Percentiles rank a stretch among this genome's conserved stretches.
Conservation (phyloP, 768 basidiomycete species). For the Chalciporus sphaerocephalus region DNA sequence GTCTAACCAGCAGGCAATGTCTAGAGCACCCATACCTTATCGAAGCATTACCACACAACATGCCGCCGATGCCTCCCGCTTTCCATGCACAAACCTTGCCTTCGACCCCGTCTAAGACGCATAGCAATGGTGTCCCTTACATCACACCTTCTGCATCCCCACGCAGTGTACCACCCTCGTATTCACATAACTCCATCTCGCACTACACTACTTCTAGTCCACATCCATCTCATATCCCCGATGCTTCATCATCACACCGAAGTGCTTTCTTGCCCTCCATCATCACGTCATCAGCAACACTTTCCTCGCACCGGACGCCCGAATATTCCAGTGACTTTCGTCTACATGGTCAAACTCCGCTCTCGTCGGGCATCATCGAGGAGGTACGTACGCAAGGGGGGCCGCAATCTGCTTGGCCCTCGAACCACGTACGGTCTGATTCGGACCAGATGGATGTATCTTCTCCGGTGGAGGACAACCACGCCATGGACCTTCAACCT, state of each 20-base stretch:
- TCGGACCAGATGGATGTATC: conserved; percentile 56
- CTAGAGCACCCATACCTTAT: conserved; percentile 85
- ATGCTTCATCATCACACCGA: conserved; percentile 50
- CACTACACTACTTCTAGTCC: conserved; percentile 38
- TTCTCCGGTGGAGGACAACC: conserved; percentile 39
- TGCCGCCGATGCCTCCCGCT: conserved; percentile 58
- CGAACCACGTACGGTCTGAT: conserved; percentile 29
- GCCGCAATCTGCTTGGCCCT: conserved; percentile 21
- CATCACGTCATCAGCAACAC: conserved; percentile 29
- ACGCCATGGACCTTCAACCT: conserved; percentile 45
- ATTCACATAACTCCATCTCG: conserved; percentile 43
- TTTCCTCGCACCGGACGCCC: conserved; percentile 31
- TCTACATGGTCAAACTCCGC: conserved; percentile 33
- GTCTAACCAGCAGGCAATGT: conserved; percentile 84
- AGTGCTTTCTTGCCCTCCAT: conserved; percentile 46
- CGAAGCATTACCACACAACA: conserved; percentile 67
- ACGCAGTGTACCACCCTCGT: conserved; percentile 44
- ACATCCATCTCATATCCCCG: conserved; percentile 41
- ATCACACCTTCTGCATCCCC: conserved; percentile 40
- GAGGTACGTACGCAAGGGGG: conserved; percentile 24
- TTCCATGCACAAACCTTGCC: conserved; percentile 40
- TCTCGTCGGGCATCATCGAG: conserved; percentile 28
- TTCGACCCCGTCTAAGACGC: conserved; percentile 36
- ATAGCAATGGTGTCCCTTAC: conserved; percentile 34
- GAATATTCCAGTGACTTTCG: conserved; percentile 34